Evolutionary conservation across 768 basidiomycete genomes (phyloP).

Genomic region (Suillus cothurnatus): DNA sequence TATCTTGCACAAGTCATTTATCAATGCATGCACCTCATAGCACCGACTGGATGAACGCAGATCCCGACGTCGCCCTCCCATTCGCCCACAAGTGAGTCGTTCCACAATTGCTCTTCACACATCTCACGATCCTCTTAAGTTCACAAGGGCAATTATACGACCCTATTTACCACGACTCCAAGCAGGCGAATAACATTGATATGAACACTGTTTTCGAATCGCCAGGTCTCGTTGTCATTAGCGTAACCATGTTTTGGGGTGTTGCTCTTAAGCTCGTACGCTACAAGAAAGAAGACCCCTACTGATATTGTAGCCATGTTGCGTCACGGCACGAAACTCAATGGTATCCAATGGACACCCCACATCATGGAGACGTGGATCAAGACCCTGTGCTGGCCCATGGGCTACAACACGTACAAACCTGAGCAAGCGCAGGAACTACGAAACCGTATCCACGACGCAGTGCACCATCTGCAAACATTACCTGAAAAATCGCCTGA

Average conservation of each 20-base stretch:
- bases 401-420: conserved; percentile 59
- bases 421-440: conserved; percentile 46
- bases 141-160: conserved; percentile 44
- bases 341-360: conserved; percentile 56
- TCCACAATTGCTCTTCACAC: conserved; percentile 10
- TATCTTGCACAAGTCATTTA: neutral
- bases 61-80: conserved; percentile 71
- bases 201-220: conserved; percentile 61
- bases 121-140: conserved; percentile 16
- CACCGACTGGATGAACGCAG: conserved; percentile 76
- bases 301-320: conserved; percentile 68
- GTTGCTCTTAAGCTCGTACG: conserved; percentile 74
- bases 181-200: conserved; percentile 50
- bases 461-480: conserved; percentile 38
- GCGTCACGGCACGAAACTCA: conserved; percentile 57
- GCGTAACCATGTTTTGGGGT: conserved; percentile 72
- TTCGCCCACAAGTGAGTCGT: conserved; percentile 60
- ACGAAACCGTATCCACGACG: conserved; percentile 54
- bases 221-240: conserved; percentile 55
- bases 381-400: conserved; percentile 57
- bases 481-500: conserved; percentile 19
- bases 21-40: conserved; percentile 14
- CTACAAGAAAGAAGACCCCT: conserved; percentile 62
- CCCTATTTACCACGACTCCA: conserved; percentile 58
- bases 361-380: conserved; percentile 61